Percentiles rank a stretch among this genome's conserved stretches.
These are phyloP conservation scores for Arthromyces matolae DNA, from an alignment of 768 basidiomycete species.

Conservation along the genomic window DNA sequence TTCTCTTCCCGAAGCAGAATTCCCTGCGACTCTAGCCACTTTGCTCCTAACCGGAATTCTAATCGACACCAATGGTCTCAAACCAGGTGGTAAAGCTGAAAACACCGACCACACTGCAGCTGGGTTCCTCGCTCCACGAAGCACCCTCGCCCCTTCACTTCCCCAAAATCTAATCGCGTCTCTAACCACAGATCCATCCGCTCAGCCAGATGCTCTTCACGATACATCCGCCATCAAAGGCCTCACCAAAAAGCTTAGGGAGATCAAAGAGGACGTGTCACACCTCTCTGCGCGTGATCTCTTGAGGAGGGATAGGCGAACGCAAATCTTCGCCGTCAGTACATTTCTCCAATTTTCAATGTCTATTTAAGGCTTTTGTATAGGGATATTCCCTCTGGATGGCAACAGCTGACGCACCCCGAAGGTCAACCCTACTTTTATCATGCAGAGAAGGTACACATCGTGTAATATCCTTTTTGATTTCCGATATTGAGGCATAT, in stretches of 20 bases:
- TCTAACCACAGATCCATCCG: slow-evolving; percentile 8
- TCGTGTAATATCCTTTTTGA: too few relatives aligned
- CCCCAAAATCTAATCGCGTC: slow-evolving; percentile 15
- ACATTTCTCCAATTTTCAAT: too few relatives aligned
- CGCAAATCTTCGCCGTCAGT: too few relatives aligned
- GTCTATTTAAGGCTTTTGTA: too few relatives aligned
- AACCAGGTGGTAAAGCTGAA: slow-evolving; percentile 73
- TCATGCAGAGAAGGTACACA: too few relatives aligned
- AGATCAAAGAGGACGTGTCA: slow-evolving; percentile 65
- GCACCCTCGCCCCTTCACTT: slow-evolving; percentile 37
- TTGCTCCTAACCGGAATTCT: slow-evolving; percentile 79
- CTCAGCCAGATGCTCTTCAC: slow-evolving; percentile 28
- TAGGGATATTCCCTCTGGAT: too few relatives aligned
- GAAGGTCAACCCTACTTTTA: too few relatives aligned
- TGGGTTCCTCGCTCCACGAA: slow-evolving; percentile 56
- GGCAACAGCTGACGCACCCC: too few relatives aligned
- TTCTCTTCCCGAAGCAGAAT: too few relatives aligned
- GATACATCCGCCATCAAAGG: slow-evolving; percentile 42
- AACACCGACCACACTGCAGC: slow-evolving; percentile 62
- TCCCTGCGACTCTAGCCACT: slow-evolving; percentile 64
- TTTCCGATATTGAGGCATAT: too few relatives aligned
- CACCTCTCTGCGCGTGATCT: slow-evolving; percentile 60
- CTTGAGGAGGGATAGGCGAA: too few relatives aligned
- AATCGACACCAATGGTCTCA: slow-evolving; percentile 84
- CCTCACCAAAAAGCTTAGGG: slow-evolving; percentile 43